Evolutionary conservation across 495 filamentous ascomycete genomes (phyloP).

Genomic region (Hypoxylon intermedium): DNA sequence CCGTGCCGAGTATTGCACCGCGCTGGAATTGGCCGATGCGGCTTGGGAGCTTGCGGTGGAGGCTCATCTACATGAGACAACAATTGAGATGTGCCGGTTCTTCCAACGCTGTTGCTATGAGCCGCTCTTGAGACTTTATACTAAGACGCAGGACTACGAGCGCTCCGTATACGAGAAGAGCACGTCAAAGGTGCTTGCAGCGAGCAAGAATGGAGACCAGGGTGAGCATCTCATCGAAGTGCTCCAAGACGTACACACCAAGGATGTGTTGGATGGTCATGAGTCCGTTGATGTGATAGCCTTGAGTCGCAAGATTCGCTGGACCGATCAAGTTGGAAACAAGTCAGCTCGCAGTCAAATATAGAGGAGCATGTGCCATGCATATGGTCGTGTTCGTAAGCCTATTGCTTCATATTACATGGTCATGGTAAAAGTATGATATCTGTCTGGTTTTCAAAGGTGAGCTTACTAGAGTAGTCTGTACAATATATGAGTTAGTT

Average conservation of each 20-base stretch:
- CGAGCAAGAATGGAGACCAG: neutral
- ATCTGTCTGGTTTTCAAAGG: too few relatives aligned
- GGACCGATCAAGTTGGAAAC: constrained; percentile 13
- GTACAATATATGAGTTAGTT: too few relatives aligned
- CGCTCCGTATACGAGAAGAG: constrained; percentile 9
- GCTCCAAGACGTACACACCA: constrained; percentile 13
- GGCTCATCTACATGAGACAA: neutral
- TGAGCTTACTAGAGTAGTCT: too few relatives aligned
- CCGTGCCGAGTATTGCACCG: neutral
- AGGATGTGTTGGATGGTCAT: neutral
- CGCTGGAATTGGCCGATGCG: constrained; percentile 13
- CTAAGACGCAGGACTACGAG: constrained; percentile 4
- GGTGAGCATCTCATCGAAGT: constrained; percentile 24
- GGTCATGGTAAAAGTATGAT: too few relatives aligned
- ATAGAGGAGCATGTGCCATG: neutral
- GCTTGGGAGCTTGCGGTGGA: constrained; percentile 12
- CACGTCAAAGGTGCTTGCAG: neutral
- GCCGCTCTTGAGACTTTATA: constrained; percentile 5
- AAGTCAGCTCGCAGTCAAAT: neutral
- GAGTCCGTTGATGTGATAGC: neutral
- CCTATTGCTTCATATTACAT: neutral
- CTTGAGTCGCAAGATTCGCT: constrained; percentile 17
- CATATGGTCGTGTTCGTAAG: neutral
- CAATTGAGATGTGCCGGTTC: neutral
- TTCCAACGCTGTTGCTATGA: constrained; percentile 14